Evolutionary conservation across 768 basidiomycete species (phyloP), one percentile per base, ranked within the genome.

Genomic region (Kondoa malvinella): DNA sequence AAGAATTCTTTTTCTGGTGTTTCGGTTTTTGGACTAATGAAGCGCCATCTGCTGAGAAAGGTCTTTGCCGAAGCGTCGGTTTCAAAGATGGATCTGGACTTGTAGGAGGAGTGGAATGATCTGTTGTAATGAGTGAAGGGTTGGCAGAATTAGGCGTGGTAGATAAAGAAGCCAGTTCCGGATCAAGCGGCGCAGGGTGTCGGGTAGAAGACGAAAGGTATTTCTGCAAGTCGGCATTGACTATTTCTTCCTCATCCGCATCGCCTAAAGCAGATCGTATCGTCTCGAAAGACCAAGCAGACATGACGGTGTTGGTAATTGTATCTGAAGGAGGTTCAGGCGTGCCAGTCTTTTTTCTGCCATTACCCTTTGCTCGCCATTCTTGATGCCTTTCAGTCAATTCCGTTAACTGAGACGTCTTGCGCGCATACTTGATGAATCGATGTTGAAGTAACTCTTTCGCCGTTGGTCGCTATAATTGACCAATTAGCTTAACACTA

Each of bases 281-380:
- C 1, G 89, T 92, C 73, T 92, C 92, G 76, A 97, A 97, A 76
- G 88, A 89, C 95, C 94, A 97, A 70, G 91, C 91, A 74, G 88
- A 92, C 74, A 84, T 83, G 78, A 94, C 82, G 1, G 91, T 89
- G 58, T 60, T 33, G 64, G n/a, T 40, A 26, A 32, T 56, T 61
- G 50, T 29, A 26, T 26, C 34, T 12, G 27, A 65, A 21, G 31
- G 40, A 32, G n/a, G 29, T 17, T 15, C 68, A 29, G 27, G 27
- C 31, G 34, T 34, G 27, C 2, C 4, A 26, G 26, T 34, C 29
- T 26, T 59, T 82, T 84, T 70, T 82, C 83, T 69, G 82, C 80
- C 64, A 84, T 76, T 2, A 3, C 83, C 82, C n/a, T 82, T 81
- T 1, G 82, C 76, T 1, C 85, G 83, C 76, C 83, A 87, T 56